Percentiles rank a stretch among this genome's conserved stretches.
Conservation (phyloP, 495 filamentous ascomycete species). For the Usnea hakonensis region DNA sequence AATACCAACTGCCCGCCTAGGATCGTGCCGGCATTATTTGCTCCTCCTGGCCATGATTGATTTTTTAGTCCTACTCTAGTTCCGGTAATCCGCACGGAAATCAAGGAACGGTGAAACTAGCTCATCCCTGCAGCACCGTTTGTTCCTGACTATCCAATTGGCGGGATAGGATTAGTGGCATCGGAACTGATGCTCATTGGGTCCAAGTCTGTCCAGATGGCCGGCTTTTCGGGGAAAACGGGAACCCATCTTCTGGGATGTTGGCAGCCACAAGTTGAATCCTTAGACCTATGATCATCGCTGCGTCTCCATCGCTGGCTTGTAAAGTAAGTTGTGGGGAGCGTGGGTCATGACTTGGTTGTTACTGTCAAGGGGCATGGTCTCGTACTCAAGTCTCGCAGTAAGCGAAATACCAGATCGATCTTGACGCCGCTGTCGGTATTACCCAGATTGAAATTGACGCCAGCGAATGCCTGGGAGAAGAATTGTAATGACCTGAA, state of each 20-base stretch:
- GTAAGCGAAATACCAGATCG: background rate
- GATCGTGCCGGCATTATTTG: constrained; percentile 7
- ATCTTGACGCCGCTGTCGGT: background rate
- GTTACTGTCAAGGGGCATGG: background rate
- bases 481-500: background rate
- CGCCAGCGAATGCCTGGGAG: background rate
- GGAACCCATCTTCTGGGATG: constrained; percentile 9
- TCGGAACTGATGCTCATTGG: constrained; percentile 13
- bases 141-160: constrained; percentile 26
- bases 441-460: background rate
- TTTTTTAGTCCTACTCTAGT: too few species aligned
- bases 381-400: background rate
- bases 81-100: background rate
- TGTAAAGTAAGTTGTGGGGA: too few species aligned
- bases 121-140: constrained; percentile 10
- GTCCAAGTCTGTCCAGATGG: background rate
- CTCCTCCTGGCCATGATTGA: constrained; percentile 2
- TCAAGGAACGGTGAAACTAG: constrained; percentile 6
- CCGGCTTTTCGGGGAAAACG: constrained; percentile 18
- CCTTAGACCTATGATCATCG: background rate
- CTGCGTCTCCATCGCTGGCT: background rate
- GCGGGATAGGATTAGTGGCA: constrained; percentile 6
- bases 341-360: background rate
- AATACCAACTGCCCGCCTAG: constrained; percentile 12
- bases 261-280: background rate